Base-by-base conservation (phyloP, 768 basidiomycete genomes). In the Collybiopsis luxurians region DNA sequence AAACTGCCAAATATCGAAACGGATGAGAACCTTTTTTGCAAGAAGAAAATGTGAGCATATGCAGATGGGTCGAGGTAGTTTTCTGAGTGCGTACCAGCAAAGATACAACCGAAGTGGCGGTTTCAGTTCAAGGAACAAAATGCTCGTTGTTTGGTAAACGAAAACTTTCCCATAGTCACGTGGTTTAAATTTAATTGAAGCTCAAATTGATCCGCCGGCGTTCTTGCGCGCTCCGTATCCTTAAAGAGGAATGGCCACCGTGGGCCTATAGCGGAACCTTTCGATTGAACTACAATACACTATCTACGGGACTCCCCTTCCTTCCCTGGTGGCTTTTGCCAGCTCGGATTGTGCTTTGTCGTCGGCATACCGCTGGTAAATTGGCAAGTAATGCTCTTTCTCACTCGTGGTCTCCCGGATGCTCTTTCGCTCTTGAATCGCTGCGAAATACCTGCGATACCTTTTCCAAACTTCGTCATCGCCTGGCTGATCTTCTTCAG, bases 341-440 rank as follows among this genome's bases (percentile, higher is more conserved):
- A 74, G 76, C 50, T 79, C 80, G 57, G 80, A 79, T 64, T 80
- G 76, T 2, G 81, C 78, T 60, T 84, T 81, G 60, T 87, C 76
- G 7, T 76, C 75, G 39, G 86, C 69, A 64, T 84, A 87, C 3
- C 83, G 76, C 7, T 71, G 77, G 58, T 81, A 81, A 1, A 85
- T 78, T 48, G 73, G 74, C 3, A 69, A 66, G 44, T 79, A 75
- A 62, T 84, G 76, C 39, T 76, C 68, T 60, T 61, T 61, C 26
- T 76, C 76, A 56, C 74, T 79, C 3, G 60, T 64, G 17, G 83
- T 85, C 50, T 73, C 77, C 36, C 68, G 56, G 24, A 84, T 73
- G 57, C 78, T 81, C 34, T 76, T 73, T 49, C 83, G 64, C 52
- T 66, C 72, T 62, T 71, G 71, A 4, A 86, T 57, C 15, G 59